Percentiles rank a stretch among this genome's conserved stretches.
These are phyloP conservation scores for Calonectria pseudoturangicola DNA, from an alignment of 2,329 filamentous ascomycete genomes.

Conservation along the genomic window DNA sequence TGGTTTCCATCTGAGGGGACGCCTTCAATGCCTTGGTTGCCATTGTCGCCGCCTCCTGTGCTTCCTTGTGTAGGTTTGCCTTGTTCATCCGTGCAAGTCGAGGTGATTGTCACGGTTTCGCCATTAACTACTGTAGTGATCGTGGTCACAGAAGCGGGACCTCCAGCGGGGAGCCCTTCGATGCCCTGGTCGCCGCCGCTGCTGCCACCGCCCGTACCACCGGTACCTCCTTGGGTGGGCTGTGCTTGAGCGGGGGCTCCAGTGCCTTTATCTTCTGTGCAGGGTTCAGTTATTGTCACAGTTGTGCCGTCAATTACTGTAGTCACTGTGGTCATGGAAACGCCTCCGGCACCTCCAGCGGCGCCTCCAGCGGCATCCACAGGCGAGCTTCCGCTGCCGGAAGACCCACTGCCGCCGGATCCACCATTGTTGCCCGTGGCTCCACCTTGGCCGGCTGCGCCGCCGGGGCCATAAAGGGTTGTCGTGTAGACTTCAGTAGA, in stretches of 20 bases:
- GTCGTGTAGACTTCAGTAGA: conserved; percentile 26
- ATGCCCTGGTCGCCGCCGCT: background rate
- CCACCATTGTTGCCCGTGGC: conserved; percentile 11
- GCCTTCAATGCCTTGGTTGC: background rate
- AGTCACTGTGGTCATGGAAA: conserved; percentile 12
- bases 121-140: too few species aligned
- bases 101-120: too few species aligned
- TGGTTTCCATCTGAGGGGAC: background rate
- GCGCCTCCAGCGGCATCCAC: background rate
- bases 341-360: background rate
- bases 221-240: background rate
- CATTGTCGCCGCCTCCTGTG: background rate
- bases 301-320: conserved; percentile 14
- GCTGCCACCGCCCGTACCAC: background rate
- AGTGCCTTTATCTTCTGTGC: background rate
- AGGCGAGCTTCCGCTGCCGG: background rate
- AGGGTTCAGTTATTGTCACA: background rate
- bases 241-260: background rate
- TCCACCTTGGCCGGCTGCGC: background rate
- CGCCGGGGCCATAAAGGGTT: conserved; percentile 2
- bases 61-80: background rate
- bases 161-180: background rate
- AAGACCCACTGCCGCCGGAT: background rate
- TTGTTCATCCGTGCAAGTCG: too few species aligned
- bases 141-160: too few species aligned